Conservation (phyloP, 2,329 filamentous ascomycete genomes). For the Leptographium radiaticola region DNA sequence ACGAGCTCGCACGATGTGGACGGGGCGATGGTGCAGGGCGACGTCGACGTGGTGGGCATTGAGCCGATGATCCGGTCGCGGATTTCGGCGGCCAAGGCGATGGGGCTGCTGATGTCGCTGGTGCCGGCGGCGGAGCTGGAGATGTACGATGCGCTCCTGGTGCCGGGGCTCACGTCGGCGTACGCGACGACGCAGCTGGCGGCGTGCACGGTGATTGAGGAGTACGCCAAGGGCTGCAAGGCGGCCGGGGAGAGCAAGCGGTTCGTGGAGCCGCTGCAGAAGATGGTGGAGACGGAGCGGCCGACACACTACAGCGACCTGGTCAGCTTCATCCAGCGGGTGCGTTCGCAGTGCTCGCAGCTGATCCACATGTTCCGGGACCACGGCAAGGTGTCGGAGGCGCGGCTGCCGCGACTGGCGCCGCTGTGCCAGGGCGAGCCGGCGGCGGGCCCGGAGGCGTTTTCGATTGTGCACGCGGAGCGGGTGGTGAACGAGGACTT, state of each 20-base stretch:
- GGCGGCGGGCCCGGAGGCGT: conserved; percentile 83
- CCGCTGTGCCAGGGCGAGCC: conserved; percentile 89
- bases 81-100: conserved; percentile 72
- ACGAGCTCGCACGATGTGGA: conserved; percentile 88
- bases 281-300: conserved; percentile 68
- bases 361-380: conserved; percentile 86
- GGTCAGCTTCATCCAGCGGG: conserved; percentile 77
- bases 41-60: conserved; percentile 84
- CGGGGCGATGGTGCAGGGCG: conserved; percentile 93
- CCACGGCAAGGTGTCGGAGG: conserved; percentile 65
- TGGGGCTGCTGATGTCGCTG: conserved; percentile 70
- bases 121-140: conserved; percentile 53
- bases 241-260: conserved; percentile 35
- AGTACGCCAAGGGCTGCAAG: conserved; percentile 57
- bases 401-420: conserved; percentile 66
- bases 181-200: conserved; percentile 80
- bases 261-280: conserved; percentile 53
- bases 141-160: conserved; percentile 50
- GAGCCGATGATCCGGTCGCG: conserved; percentile 83
- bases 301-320: conserved; percentile 80
- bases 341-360: conserved; percentile 81
- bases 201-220: conserved; percentile 72
- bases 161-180: conserved; percentile 55
- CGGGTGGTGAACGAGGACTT: conserved; percentile 78
- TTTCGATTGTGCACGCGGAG: conserved; percentile 77